Evolutionary conservation across 352 stramenopile genomes (phyloP).

Genomic region (Globisporangium paddicum): DNA sequence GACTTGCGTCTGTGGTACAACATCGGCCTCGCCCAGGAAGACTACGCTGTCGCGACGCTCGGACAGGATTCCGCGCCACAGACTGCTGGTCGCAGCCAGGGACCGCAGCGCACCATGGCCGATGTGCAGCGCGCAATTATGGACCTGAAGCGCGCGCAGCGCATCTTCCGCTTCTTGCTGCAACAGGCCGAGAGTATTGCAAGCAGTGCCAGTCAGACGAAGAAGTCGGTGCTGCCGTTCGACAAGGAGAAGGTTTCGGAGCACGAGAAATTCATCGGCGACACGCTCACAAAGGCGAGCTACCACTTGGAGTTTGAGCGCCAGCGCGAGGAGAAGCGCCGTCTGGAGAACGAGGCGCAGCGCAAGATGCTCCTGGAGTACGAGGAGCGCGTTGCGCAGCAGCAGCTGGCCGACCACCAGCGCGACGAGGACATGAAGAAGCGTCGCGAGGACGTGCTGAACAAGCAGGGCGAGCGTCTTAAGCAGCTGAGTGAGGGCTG

Average conservation of each 20-base stretch:
- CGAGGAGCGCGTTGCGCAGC: slow-evolving; percentile 67
- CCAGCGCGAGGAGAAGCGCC: slow-evolving; percentile 82
- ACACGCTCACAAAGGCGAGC: slow-evolving; percentile 83
- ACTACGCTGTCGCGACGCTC: slow-evolving; percentile 81
- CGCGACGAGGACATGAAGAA: slow-evolving; percentile 59
- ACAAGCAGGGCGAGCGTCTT: slow-evolving; percentile 81
- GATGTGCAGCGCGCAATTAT: slow-evolving; percentile 87
- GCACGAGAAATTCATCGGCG: slow-evolving; percentile 84
- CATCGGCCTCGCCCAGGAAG: slow-evolving; percentile 79
- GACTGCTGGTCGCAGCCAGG: slow-evolving; percentile 25
- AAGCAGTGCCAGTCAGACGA: slow-evolving; percentile 24
- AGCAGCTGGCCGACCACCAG: slow-evolving; percentile 45
- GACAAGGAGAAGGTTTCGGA: slow-evolving; percentile 87
- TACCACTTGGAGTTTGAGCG: slow-evolving; percentile 89
- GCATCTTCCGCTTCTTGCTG: slow-evolving; percentile 80
- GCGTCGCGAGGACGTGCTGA: slow-evolving; percentile 60
- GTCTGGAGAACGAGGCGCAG: slow-evolving; percentile 75
- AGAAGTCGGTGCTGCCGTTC: slow-evolving; percentile 69
- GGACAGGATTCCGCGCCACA: slow-evolving; percentile 56
- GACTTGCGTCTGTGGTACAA: slow-evolving; percentile 87
- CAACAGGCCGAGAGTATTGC: slow-evolving; percentile 58
- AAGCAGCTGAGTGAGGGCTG: slow-evolving; percentile 79
- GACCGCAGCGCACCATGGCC: slow-evolving; percentile 73
- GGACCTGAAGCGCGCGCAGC: slow-evolving; percentile 77
- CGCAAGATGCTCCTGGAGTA: slow-evolving; percentile 79